These are phyloP conservation scores for Thraustotheca clavata DNA, from an alignment of 352 stramenopile species.

Conservation along the genomic window DNA sequence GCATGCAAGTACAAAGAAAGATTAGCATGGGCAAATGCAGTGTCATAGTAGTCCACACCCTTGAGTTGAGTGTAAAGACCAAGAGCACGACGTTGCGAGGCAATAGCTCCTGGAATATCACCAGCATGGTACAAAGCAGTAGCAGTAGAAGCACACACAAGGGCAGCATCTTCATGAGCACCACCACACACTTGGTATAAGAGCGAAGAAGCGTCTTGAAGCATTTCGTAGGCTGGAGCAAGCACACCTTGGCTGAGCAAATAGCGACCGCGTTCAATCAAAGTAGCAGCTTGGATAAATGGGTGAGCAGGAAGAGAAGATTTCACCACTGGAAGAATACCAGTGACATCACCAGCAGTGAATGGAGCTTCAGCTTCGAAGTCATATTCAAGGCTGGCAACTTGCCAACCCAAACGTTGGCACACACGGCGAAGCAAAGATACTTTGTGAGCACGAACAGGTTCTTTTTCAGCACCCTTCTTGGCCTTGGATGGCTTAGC, in stretches of 20 bases:
- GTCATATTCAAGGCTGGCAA: conserved; percentile 87
- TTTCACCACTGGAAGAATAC: conserved; percentile 92
- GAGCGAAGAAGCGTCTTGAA: conserved; percentile 86
- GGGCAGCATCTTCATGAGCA: conserved; percentile 88
- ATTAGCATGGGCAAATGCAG: conserved; percentile 85
- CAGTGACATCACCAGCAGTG: conserved; percentile 84
- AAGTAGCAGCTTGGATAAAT: conserved; percentile 65
- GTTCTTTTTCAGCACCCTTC: conserved; percentile 25
- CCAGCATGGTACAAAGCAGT: conserved; percentile 89
- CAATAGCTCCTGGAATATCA: conserved; percentile 83
- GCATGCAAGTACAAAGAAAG: conserved; percentile 88
- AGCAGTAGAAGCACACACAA: conserved; percentile 88
- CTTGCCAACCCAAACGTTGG: conserved; percentile 87
- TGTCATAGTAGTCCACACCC: conserved; percentile 90
- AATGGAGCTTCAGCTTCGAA: conserved; percentile 75
- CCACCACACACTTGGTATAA: conserved; percentile 92
- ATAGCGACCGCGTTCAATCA: conserved; percentile 82
- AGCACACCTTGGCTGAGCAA: conserved; percentile 68
- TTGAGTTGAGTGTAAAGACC: conserved; percentile 88
- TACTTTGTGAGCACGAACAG: conserved; percentile 56
- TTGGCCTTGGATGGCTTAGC: conserved; percentile 23
- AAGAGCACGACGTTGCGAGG: conserved; percentile 84
- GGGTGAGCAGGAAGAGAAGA: conserved; percentile 74
- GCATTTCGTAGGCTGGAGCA: conserved; percentile 70
- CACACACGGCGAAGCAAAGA: conserved; percentile 90